A percentile compares a stretch with the other conserved stretches of the same genome.
Evolutionary conservation across 2,329 filamentous ascomycete genomes (phyloP).

Genomic region (Microascus cirrosus): DNA sequence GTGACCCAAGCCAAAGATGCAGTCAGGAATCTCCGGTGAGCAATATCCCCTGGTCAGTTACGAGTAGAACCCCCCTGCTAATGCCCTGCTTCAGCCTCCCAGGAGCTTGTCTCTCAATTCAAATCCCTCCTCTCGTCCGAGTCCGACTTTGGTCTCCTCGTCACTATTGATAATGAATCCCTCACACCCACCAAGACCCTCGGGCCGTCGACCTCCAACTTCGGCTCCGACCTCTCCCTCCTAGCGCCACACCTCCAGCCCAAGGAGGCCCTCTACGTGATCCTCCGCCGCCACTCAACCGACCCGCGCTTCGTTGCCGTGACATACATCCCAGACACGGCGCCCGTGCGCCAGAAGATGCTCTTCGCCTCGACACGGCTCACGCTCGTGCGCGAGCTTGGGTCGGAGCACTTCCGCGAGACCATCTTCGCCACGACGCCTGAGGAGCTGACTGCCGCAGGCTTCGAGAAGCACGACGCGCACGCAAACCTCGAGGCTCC

Average conservation of each 20-base stretch:
- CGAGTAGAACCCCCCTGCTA: not conserved
- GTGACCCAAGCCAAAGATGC: constrained; percentile 38
- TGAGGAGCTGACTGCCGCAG: constrained; percentile 56
- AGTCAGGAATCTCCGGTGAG: constrained; percentile 67
- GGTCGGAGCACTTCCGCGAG: constrained; percentile 68
- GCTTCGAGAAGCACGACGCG: constrained; percentile 62
- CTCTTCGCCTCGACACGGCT: constrained; percentile 70
- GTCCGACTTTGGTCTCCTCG: constrained; percentile 57
- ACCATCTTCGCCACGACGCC: constrained; percentile 61
- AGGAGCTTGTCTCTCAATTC: constrained; percentile 68
- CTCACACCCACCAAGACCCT: constrained; percentile 48
- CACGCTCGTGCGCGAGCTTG: constrained; percentile 65
- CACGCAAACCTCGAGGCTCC: constrained; percentile 56
- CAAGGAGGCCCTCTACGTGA: constrained; percentile 59
- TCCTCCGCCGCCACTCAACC: constrained; percentile 56
- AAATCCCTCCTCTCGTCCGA: constrained; percentile 52
- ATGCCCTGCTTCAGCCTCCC: constrained; percentile 43
- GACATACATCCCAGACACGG: constrained; percentile 69
- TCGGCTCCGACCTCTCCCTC: constrained; percentile 51
- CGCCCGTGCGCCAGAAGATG: constrained; percentile 78
- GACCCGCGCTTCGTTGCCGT: constrained; percentile 54
- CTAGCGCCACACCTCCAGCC: constrained; percentile 54
- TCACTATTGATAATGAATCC: constrained; percentile 57
- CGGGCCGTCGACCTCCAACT: constrained; percentile 45
- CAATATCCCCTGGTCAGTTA: not conserved